A percentile compares a stretch with the other conserved stretches of the same genome.
These are phyloP conservation scores for Hygrocybe coccinea DNA, from an alignment of 768 basidiomycete species.

Conservation along the genomic window DNA sequence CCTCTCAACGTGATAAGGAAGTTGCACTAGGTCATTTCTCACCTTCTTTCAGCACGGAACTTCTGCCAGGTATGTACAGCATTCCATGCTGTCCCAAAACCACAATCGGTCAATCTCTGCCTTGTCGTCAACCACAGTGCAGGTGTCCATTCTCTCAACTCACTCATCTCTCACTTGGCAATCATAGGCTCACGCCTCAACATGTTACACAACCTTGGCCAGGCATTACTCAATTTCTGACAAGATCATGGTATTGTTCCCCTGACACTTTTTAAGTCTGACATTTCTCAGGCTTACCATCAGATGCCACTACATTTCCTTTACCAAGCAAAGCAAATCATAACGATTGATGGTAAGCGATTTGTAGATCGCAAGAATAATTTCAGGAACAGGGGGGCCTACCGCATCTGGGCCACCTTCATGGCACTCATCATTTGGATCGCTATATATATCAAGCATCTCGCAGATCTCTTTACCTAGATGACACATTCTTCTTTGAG, in stretches of 20 bases:
- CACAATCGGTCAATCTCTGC: slow-evolving; percentile 27
- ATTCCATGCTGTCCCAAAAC: slow-evolving; percentile 38
- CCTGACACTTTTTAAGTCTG: slow-evolving; percentile 34
- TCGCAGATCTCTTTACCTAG: slow-evolving; percentile 22
- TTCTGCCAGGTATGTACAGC: slow-evolving; percentile 42
- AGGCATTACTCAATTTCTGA: slow-evolving; percentile 14
- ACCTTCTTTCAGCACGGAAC: slow-evolving; percentile 28
- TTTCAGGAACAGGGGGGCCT: slow-evolving; percentile 8
- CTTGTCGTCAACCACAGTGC: slow-evolving; percentile 39
- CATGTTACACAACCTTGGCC: slow-evolving; percentile 30
- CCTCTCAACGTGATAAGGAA: slow-evolving; percentile 23
- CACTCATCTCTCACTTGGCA: slow-evolving; percentile 24
- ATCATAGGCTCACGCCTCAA: slow-evolving; percentile 29
- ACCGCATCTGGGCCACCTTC: slow-evolving; percentile 16
- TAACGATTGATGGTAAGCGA: background rate
- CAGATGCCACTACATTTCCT: slow-evolving; percentile 29
- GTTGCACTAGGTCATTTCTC: slow-evolving; percentile 23
- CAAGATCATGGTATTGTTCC: background rate
- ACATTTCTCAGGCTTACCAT: slow-evolving; percentile 34
- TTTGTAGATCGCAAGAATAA: slow-evolving; percentile 15
- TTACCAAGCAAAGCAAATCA: slow-evolving; percentile 30
- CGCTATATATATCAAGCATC: slow-evolving; percentile 9
- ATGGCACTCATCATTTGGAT: slow-evolving; percentile 28
- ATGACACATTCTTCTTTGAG: slow-evolving; percentile 24
- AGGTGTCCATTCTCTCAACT: slow-evolving; percentile 32